phyloP scores from a whole-genome alignment of 495 filamentous ascomycete genomes.

The Hyaloscypha hepaticicola region DNA sequence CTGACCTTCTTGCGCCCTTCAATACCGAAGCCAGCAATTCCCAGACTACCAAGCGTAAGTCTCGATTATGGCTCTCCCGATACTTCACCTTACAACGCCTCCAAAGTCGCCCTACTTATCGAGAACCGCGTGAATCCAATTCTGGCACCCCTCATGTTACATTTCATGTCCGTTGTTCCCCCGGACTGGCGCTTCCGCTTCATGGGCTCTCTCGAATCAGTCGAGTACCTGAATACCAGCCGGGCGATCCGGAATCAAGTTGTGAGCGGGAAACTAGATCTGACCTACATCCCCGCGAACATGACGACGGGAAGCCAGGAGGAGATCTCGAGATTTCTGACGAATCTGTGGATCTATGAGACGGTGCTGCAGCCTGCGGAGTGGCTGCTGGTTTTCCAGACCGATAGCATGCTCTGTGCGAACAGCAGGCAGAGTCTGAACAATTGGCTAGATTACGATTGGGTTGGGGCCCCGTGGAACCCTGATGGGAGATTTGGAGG shows the following conservation, averaged over 20 bases:
- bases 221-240: conserved; percentile 39
- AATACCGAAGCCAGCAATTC: conserved; percentile 24
- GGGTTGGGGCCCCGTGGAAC: conserved; percentile 53
- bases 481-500: conserved; percentile 42
- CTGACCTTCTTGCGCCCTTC: conserved; percentile 22
- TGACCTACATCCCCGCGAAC: conserved; percentile 44
- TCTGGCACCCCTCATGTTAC: conserved; percentile 47
- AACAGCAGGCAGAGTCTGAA: conserved; percentile 45
- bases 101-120: conserved; percentile 51
- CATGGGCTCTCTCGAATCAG: conserved; percentile 43
- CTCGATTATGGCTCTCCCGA: conserved; percentile 35
- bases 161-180: conserved; percentile 52
- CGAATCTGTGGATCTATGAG: conserved; percentile 46
- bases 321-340: conserved; percentile 46
- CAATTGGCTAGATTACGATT: conserved; percentile 50
- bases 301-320: conserved; percentile 45
- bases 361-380: conserved; percentile 42
- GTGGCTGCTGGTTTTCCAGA: conserved; percentile 49
- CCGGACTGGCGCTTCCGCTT: conserved; percentile 55
- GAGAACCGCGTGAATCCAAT: conserved; percentile 45
- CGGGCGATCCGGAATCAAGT: conserved; percentile 41
- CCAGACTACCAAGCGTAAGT: conserved; percentile 31
- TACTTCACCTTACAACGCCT: conserved; percentile 41
- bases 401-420: conserved; percentile 50
- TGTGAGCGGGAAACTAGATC: conserved; percentile 43